phyloP scores from a whole-genome alignment of 441 rosid genomes.

The Populus hybrid region DNA sequence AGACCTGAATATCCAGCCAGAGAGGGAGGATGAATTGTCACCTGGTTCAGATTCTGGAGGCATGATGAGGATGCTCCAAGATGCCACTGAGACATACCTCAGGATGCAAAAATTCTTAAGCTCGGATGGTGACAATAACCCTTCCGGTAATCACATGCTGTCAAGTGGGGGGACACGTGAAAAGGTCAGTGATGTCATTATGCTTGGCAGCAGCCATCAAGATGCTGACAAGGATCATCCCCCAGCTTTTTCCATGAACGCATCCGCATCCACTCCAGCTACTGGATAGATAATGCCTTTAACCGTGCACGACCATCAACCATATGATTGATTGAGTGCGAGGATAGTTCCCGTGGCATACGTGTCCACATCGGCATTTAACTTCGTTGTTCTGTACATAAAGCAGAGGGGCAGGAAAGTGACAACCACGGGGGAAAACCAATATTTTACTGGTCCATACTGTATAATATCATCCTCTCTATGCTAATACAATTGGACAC shows the following conservation, averaged over 20 bases:
- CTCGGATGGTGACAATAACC: constrained; percentile 25
- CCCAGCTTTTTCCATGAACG: constrained; percentile 21
- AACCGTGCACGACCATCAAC: neutral
- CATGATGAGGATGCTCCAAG: constrained; percentile 47
- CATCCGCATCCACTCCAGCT: constrained; percentile 37
- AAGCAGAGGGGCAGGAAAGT: constrained; percentile 24
- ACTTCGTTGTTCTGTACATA: constrained; percentile 40
- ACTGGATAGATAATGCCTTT: constrained; percentile 24
- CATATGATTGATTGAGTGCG: neutral
- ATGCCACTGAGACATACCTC: constrained; percentile 37
- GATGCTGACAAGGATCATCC: constrained; percentile 29
- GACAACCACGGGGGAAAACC: constrained; percentile 21
- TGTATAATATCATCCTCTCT: constrained; percentile 1
- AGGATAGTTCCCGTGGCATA: constrained; percentile 16
- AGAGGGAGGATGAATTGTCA: constrained; percentile 73
- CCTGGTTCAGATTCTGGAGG: constrained; percentile 51
- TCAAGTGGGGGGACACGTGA: constrained; percentile 26
- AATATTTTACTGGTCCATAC: constrained; percentile 22
- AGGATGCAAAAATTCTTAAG: constrained; percentile 36
- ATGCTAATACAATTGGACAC: constrained; percentile 10
- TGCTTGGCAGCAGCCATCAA: constrained; percentile 29
- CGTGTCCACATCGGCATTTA: constrained; percentile 17
- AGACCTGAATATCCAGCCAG: constrained; percentile 91
- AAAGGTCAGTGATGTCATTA: constrained; percentile 10
- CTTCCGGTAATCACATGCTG: constrained; percentile 24